Base-by-base conservation (phyloP, 495 filamentous ascomycete genomes). In the Hypomontagnella submonticulosa region DNA sequence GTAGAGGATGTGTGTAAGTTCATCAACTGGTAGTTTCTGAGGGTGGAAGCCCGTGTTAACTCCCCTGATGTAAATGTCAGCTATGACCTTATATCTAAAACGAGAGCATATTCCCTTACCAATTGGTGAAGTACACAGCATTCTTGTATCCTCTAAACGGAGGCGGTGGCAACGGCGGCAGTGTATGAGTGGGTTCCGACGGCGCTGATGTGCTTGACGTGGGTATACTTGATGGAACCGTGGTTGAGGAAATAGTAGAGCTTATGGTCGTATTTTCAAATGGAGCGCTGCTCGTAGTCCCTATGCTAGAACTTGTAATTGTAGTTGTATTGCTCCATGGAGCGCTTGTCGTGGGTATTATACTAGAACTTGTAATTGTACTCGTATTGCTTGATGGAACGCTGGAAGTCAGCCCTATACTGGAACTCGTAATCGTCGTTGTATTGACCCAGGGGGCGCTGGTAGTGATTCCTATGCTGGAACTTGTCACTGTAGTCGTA, bases 1-100 rank as follows among this genome's bases (percentile, higher is more conserved):
- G 62, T 84, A 99, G 12, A 97, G 86, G 4, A 98, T 80, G 77
- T 99, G 95, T 0, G 94, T 99, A 30, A 99, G 80, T 52, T 96
- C 91, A 41, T 92, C 85, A 4, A 87, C 90, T 2, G 93, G 94
- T 12, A 99, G 80, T 73, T 97, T 90, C 65, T 96, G 91, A 0
- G 93, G 92, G 18, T 64, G 51, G 33, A 50, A 69, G 13, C 60
- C 60, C 44, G 60, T 46, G 60, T 69, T 69, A 11, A 69, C 43
- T 13, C 66, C 66, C 66, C 66, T 69, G 18, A 30, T 46, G 27
- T 10, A 12, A 4, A 4, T 52, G 41, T 69, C 13, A 69, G 60
- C 20, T 61, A 36, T 19, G 13, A 12, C 7, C 3, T 15, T 3
- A 7, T 7, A 13, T 40, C 4, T 15, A 38, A 36, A 12, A 11